These are phyloP conservation scores for Aspergillus cavernicola DNA, from an alignment of 495 filamentous ascomycete genomes.

Conservation along the genomic window DNA sequence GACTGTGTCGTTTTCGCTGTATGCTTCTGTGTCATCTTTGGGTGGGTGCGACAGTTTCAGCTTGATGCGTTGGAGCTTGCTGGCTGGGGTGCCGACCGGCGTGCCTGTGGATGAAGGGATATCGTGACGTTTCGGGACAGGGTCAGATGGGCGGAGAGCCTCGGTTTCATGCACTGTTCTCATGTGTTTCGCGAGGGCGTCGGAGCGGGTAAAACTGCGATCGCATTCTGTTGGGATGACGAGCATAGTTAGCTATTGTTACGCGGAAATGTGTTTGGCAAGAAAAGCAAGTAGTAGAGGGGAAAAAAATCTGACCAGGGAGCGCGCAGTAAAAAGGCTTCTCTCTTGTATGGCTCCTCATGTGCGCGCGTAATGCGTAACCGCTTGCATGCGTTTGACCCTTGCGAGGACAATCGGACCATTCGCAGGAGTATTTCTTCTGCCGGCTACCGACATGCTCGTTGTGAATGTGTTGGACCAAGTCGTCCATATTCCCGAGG, in stretches of 20 bases:
- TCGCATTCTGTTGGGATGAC: conserved; percentile 71
- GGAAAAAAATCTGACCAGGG: conserved; percentile 59
- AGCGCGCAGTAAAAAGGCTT: conserved; percentile 97
- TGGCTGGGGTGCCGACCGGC: conserved; percentile 42
- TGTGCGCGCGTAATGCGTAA: conserved; percentile 93
- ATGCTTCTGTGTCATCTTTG: conserved; percentile 49
- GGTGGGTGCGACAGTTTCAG: conserved; percentile 56
- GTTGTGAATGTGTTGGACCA: conserved; percentile 91
- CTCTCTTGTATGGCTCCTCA: conserved; percentile 95
- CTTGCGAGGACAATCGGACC: conserved; percentile 83
- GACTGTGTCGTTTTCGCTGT: conserved; percentile 49
- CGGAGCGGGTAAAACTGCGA: conserved; percentile 92
- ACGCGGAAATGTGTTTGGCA: background rate
- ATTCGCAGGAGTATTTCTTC: conserved; percentile 92
- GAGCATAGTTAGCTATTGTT: conserved; percentile 1
- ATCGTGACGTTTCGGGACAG: conserved; percentile 74
- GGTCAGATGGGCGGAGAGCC: conserved; percentile 80
- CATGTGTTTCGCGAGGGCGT: conserved; percentile 97
- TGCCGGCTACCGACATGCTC: conserved; percentile 82
- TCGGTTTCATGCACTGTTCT: conserved; percentile 98
- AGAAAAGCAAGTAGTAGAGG: background rate
- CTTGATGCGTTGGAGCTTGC: conserved; percentile 62
- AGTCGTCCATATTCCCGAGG: conserved; percentile 84
- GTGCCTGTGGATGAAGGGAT: conserved; percentile 29
- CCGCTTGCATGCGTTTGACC: conserved; percentile 88